Conservation (phyloP, 2,329 filamentous ascomycete species). For the Hypoxylon sp. region DNA sequence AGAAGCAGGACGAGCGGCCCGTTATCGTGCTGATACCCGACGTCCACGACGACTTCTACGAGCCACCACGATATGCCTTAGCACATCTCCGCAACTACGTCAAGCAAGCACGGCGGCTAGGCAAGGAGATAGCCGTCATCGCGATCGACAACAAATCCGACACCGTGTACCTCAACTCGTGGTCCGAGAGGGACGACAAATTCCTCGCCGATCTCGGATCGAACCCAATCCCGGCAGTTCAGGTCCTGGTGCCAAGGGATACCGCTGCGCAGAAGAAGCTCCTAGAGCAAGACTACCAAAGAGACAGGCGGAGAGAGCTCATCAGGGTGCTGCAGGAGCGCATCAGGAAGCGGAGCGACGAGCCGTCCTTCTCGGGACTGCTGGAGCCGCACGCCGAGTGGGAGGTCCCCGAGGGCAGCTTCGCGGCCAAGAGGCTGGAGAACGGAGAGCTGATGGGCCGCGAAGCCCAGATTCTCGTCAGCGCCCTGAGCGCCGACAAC, state of each 20-base stretch:
- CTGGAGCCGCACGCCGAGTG: background rate
- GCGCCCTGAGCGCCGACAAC: background rate
- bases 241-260: background rate
- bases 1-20: background rate
- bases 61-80: background rate
- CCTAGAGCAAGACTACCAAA: background rate
- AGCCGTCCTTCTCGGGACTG: background rate
- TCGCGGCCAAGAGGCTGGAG: background rate
- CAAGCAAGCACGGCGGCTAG: background rate
- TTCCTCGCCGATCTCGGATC: background rate
- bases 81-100: background rate
- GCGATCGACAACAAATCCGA: background rate
- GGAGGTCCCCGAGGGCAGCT: background rate
- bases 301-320: background rate
- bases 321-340: background rate
- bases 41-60: background rate
- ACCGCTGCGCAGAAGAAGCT: background rate
- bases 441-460: background rate
- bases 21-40: background rate
- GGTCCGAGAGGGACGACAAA: background rate
- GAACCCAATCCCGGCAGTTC: background rate
- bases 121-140: background rate
- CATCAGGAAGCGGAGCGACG: background rate
- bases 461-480: background rate
- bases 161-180: background rate